Evolutionary conservation across 2,329 filamentous ascomycete species (phyloP).

Genomic region (Tolypocladium cylindrosporum): DNA sequence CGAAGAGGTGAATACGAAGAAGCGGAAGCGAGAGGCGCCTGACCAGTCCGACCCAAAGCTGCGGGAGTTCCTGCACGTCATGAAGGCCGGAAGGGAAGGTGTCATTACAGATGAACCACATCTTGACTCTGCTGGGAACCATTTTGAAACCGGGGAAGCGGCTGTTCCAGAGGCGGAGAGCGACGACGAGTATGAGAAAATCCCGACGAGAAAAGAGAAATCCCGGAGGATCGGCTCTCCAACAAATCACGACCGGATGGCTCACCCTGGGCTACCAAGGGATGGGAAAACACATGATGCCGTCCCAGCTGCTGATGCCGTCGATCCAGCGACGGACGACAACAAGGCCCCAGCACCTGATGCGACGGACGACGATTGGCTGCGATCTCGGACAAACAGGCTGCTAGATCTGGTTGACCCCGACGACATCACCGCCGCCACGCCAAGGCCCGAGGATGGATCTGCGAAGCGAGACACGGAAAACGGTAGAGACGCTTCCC

Average conservation of each 20-base stretch:
- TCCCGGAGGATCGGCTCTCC: slow-evolving; percentile 24
- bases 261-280: slow-evolving; percentile 3
- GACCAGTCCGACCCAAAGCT: slow-evolving; percentile 66
- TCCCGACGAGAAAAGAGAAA: slow-evolving; percentile 43
- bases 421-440: slow-evolving; percentile 37
- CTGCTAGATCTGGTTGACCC: slow-evolving; percentile 77
- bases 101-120: slow-evolving; percentile 20
- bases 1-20: slow-evolving; percentile 39
- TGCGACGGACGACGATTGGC: slow-evolving; percentile 78
- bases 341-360: slow-evolving; percentile 21
- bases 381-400: slow-evolving; percentile 79
- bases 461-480: slow-evolving; percentile 8
- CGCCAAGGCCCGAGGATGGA: slow-evolving; percentile 3
- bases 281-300: slow-evolving; percentile 3
- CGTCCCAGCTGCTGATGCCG: slow-evolving; percentile 1
- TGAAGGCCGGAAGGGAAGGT: slow-evolving; percentile 45
- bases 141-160: slow-evolving; percentile 14
- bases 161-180: slow-evolving; percentile 47
- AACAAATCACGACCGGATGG: slow-evolving; percentile 3
- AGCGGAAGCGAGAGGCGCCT: slow-evolving; percentile 55
- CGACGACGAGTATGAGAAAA: slow-evolving; percentile 66
- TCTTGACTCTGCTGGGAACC: slow-evolving; percentile 9
- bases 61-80: slow-evolving; percentile 75
- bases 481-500: slow-evolving; percentile 10
- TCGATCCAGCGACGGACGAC: slow-evolving; percentile 12